A percentile compares a stretch with the other conserved stretches of the same genome.
Conservation (phyloP, 176 grass and related monocot genomes). For the Carex pumila region DNA sequence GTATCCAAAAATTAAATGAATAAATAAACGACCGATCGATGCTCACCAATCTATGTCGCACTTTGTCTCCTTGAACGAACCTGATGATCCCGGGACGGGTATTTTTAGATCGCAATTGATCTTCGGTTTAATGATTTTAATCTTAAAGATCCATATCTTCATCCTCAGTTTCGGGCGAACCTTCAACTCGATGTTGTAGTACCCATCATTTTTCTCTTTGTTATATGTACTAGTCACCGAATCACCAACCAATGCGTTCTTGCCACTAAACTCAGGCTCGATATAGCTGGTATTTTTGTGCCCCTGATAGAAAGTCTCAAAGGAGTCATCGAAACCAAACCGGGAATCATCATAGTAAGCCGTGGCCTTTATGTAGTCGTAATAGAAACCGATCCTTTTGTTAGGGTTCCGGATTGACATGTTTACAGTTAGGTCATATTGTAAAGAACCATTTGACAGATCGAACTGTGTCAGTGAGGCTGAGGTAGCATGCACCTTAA, state of each 20-base stretch:
- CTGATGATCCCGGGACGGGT: slow-evolving; percentile 39
- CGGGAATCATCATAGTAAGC: slow-evolving; percentile 43
- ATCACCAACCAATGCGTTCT: background rate
- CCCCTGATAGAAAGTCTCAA: slow-evolving; percentile 45
- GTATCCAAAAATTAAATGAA: slow-evolving; percentile 18
- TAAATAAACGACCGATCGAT: background rate
- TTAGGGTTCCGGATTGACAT: slow-evolving; percentile 53
- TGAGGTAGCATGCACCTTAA: slow-evolving; percentile 37
- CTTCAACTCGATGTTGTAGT: slow-evolving; percentile 54
- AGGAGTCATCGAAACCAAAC: slow-evolving; percentile 22
- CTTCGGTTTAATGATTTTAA: slow-evolving; percentile 28
- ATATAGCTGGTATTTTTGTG: slow-evolving; percentile 41
- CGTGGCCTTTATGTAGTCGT: slow-evolving; percentile 32
- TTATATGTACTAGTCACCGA: slow-evolving; percentile 30
- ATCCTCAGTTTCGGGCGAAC: slow-evolving; percentile 36
- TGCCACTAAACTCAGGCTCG: slow-evolving; percentile 21
- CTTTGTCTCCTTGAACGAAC: slow-evolving; percentile 27
- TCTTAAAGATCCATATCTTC: slow-evolving; percentile 47
- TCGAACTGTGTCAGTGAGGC: slow-evolving; percentile 49
- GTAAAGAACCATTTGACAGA: slow-evolving; percentile 22
- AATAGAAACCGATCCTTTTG: slow-evolving; percentile 34
- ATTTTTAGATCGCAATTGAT: slow-evolving; percentile 49
- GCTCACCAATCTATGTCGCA: slow-evolving; percentile 54
- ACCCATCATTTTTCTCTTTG: slow-evolving; percentile 48
- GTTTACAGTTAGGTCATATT: slow-evolving; percentile 51